Base-by-base conservation (phyloP, 2,329 filamentous ascomycete species). In the Aspergillus neotritici region DNA sequence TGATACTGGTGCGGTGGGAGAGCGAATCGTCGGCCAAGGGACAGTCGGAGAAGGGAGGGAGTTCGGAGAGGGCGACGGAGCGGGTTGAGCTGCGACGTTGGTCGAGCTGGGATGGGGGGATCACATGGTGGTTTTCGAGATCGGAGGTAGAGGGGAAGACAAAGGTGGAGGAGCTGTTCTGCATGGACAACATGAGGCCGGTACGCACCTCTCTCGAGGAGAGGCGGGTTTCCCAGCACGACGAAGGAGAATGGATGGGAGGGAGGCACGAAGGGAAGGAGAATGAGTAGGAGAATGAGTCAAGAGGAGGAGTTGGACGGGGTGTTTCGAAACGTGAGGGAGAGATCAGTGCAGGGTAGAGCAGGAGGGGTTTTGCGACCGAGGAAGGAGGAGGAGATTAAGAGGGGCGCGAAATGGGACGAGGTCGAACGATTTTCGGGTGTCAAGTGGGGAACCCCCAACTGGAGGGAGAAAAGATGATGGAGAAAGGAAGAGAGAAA, bases 171-270 rank as follows among this genome's bases (percentile, higher is more conserved):
- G 60, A 52, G 35, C 54, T 56, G 49, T 64, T 61, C 44, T 64
- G 65, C 58, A 66, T 66, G 58, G 64, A 68, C 62, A 66, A 64
- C 64, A 68, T 68, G 56, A 55, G 52, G 54, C 49, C 49, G 35
- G 28, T 33, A 39, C 37, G 31, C 37, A 41, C 45, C 49, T 46
- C 45, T 15, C 21, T 25, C 21, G 7, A 25, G 21, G 37, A 15
- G 35, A 28, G 37, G 6, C 29, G 34, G 12, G 15, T 29, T 33
- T 15, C 25, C 21, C 33, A 9, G 7, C 32, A 16, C 29, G 36
- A 15, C 15, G 35, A 30, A 21, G 25, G 14, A 40, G 9, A 17
- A 31, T 30, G n/a, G n/a, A 28, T 28, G 30, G 33, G 33, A 37
- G 37, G 38, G 33, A 31, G n/a, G n/a, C n/a, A n/a, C n/a, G n/a